Evolutionary conservation across 1,139 yeast genomes (phyloP).

Genomic region (Pichia kudriavzevii): DNA sequence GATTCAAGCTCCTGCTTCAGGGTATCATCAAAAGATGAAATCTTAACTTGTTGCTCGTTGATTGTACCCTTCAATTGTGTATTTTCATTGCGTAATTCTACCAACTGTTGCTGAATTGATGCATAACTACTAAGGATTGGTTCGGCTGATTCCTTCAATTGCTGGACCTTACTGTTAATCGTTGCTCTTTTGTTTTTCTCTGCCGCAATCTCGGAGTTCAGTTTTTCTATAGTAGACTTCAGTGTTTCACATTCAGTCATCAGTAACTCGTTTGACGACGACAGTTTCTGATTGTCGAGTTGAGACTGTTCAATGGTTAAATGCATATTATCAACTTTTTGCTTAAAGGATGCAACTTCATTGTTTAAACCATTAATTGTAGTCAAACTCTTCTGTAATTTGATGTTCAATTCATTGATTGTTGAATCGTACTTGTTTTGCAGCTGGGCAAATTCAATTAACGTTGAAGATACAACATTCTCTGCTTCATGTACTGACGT

Average conservation of each 20-base stretch:
- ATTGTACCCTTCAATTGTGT: constrained; percentile 2
- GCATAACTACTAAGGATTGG: constrained; percentile 4
- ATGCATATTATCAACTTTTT: constrained; percentile 10
- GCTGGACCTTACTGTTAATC: constrained; percentile 4
- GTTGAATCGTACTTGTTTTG: constrained; percentile 9
- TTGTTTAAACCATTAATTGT: constrained; percentile 8
- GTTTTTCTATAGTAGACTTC: neutral
- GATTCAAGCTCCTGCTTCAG: constrained; percentile 45
- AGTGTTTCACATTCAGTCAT: constrained; percentile 3
- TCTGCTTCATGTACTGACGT: neutral
- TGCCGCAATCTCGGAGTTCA: constrained; percentile 2
- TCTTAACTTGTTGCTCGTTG: constrained; percentile 14
- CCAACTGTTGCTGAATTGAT: constrained; percentile 1
- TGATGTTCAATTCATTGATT: constrained; percentile 2
- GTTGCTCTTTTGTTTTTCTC: constrained; percentile 2
- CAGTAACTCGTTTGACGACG: constrained; percentile 1
- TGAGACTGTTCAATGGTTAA: constrained; percentile 7
- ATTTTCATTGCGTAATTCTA: constrained; percentile 4
- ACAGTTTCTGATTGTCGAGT: neutral
- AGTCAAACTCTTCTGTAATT: neutral
- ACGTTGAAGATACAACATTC: neutral
- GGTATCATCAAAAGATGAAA: constrained; percentile 35
- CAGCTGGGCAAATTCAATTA: constrained; percentile 4
- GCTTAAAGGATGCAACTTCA: constrained; percentile 6
- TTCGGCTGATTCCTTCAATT: constrained; percentile 7